Conservation (phyloP, 768 basidiomycete genomes). For the Tulasnella sp. region DNA sequence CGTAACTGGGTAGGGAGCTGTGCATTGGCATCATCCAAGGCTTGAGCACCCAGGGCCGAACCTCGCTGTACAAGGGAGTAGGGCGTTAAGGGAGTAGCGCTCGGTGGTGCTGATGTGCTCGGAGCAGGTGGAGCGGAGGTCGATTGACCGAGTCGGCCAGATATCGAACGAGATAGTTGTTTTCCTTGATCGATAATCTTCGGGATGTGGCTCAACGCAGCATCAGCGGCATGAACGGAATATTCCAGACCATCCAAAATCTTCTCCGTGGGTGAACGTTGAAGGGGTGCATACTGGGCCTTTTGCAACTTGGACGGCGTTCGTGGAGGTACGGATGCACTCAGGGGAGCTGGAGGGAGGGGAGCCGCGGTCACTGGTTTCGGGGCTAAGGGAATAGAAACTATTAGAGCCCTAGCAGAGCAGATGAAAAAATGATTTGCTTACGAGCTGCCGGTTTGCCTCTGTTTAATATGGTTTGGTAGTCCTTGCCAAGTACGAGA, state of each 20-base stretch:
- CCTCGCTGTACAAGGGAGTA: neutral
- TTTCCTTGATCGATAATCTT: constrained; percentile 18
- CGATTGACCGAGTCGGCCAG: neutral
- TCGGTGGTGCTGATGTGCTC: neutral
- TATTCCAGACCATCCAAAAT: constrained; percentile 23
- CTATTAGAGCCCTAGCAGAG: neutral
- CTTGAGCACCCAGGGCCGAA: neutral
- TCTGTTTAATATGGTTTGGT: constrained; percentile 64
- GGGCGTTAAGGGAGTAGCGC: neutral
- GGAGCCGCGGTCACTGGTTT: neutral
- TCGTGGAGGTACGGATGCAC: neutral
- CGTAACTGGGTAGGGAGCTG: constrained; percentile 5
- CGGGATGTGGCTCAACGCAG: constrained; percentile 13
- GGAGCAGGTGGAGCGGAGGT: neutral
- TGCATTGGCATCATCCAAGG: neutral
- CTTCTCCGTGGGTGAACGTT: constrained; percentile 19
- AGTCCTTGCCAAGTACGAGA: constrained; percentile 66
- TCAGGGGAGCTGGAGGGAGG: neutral
- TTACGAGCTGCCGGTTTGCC: constrained; percentile 47
- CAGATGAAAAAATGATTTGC: neutral
- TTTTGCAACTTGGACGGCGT: constrained; percentile 11
- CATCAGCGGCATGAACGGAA: constrained; percentile 10
- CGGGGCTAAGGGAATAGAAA: neutral
- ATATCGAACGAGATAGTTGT: constrained; percentile 11
- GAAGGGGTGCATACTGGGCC: constrained; percentile 12